Conservation (phyloP, 257 asterid species). For the Apocynum venetum region DNA sequence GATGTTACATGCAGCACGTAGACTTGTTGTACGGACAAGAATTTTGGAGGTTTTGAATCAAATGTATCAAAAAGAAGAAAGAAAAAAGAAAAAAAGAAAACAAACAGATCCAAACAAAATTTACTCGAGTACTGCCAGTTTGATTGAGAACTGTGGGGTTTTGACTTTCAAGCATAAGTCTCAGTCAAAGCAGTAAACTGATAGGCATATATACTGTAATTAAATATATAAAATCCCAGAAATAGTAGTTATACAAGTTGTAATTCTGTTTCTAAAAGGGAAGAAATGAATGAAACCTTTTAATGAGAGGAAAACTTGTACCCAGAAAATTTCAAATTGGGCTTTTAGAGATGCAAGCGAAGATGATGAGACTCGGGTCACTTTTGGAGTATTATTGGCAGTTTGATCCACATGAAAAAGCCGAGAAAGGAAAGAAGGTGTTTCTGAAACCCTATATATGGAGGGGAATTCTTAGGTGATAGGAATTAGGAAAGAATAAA, state of each 20-base stretch:
- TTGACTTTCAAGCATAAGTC: slow-evolving; percentile 14
- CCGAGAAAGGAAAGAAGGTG: not conserved
- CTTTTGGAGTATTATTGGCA: not conserved
- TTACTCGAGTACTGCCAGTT: not conserved
- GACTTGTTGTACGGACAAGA: not conserved
- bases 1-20: slow-evolving; percentile 20
- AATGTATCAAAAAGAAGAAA: not conserved
- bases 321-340: not conserved
- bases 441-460: not conserved
- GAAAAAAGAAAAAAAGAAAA: no score
- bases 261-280: not conserved
- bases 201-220: not conserved
- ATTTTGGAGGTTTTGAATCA: not conserved
- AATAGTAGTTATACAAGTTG: not conserved
- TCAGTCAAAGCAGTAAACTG: not conserved
- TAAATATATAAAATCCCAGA: not conserved
- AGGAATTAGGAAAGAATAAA: slow-evolving; percentile 1
- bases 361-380: not conserved
- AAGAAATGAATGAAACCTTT: not conserved
- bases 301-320: not conserved
- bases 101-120: not conserved
- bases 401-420: slow-evolving; percentile 2
- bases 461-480: no score
- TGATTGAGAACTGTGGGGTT: not conserved
- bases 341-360: not conserved